Evolutionary conservation across 768 basidiomycete species (phyloP), one percentile per base, ranked within the genome.

Genomic region (Suillus cothurnatus): DNA sequence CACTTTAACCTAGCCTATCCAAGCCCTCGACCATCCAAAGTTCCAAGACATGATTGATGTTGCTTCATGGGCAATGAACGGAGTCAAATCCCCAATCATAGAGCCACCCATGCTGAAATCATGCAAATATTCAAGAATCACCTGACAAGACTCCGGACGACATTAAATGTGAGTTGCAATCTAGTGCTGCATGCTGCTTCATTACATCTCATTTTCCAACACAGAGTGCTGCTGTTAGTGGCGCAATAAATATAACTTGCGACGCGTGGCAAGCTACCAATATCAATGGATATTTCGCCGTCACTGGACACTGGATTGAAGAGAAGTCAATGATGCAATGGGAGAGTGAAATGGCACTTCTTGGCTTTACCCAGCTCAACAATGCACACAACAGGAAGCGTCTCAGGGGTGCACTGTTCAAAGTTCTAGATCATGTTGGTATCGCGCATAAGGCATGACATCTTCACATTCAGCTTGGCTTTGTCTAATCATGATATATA

Each of bases 191-290:
- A 9, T 49, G 47, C 38, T 47, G 45, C 47, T 41, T 32, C 11
- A 49, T 12, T 5, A 50, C 49, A 50, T 50, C 49, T 50, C 49
- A 50, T 50, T 7, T 14, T 1, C 23, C 49, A 50, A 50, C 49
- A 50, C 57, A 72, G 73, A 68, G 72, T 43, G 34, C 50, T 7
- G 49, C 23, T 6, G 71, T 74, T 12, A 61, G 52, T 12, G 72
- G 76, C 21, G n/a, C 63, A 17, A 71, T 80, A n/a, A 78, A 66
- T 38, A 58, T 80, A 1, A 82, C 81, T 0, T 78, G 76, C 63
- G 77, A 83, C 62, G 77, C 72, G 1, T 82, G 81, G 81, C 78
- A 80, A 56, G 82, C 81, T 0, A 66, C 57, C 8, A 81, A 81
- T 63, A 66, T 59, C 0, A 76, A 81, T 59, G 71, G 70, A 0